Base-by-base conservation (phyloP, 176 grass and related monocot genomes). In the Oryza punctata region DNA sequence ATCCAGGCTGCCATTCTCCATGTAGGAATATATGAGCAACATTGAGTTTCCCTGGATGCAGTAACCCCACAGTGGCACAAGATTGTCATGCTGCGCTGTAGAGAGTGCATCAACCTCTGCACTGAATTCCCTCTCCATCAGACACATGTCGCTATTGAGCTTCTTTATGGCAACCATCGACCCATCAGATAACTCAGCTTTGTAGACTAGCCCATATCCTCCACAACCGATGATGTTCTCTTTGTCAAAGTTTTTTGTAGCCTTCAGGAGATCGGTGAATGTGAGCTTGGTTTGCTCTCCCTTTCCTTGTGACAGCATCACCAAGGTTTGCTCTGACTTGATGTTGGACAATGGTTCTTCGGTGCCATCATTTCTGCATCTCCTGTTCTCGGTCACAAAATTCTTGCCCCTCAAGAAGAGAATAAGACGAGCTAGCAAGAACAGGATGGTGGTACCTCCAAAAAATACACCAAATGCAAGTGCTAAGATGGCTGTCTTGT, bases 1-100 rank as follows among this genome's bases (percentile, higher is more conserved):
- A 52, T 94, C 91, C 69, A 97, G 73, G 59, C 94, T 94, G 4
- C 94, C 91, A 78, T 97, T 94, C 63, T 94, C 89, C 94, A 97
- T 97, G 63, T 85, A 97, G 15, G 94, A 90, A 83, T 88, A 95
- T 83, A 95, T 76, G 47, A 95, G 77, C 47, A 92, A 61, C 25
- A 82, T 90, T 74, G 86, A 82, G 63, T 88, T 47, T 65, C 70
- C 90, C 43, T 90, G 77, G 15, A 90, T 92, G 70, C 88, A 90
- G 75, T 92, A 95, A 63, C 90, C 93, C 86, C 83, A 89, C 21
- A 95, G 76, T 28, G 93, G 82, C 28, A 92, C 90, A 24, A 95
- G 90, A 85, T 95, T 83, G 3, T 88, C 88, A 52, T 95, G 85
- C 11, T 92, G 81, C 0, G 93, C 90, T 73, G 65, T 82, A 12